Evolutionary conservation across 2,329 filamentous ascomycete species (phyloP), one percentile per base, ranked within the genome.

Genomic region (Scorias spongiosa): DNA sequence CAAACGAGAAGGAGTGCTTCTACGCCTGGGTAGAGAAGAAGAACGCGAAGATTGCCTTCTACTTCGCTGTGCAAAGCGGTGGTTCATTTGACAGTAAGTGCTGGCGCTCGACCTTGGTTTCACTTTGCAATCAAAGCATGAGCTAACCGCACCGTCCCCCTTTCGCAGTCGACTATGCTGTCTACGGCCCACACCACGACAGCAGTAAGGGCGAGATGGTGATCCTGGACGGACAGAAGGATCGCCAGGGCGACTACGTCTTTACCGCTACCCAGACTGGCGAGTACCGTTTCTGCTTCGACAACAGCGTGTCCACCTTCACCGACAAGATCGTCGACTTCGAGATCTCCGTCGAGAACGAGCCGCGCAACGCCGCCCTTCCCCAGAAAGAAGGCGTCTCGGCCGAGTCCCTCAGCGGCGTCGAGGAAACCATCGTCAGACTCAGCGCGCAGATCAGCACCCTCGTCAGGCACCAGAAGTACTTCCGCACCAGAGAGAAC

Each of bases 1-100:
- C 91, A 42, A 84, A 93, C 69, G 91, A 96, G 72, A 87, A 84
- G 66, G 86, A 91, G 48, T 98, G 91, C 71, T 98, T 98, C 76
- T 95, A 84, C 64, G 76, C 84, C 45, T 70, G 78, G 53, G 81
- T 89, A 44, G 78, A 87, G 51, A 76, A 83, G 61, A 74, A 76
- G 62, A 81, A 81, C 55, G 78, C 84, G 57, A 98, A 98, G 76
- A 73, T 98, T 54, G 88, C 91, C 41, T 98, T 98, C 62, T 98
- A 98, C 71, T 98, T 98, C 67, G 93, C 91, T 48, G 91, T 98
- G 70, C 91, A 98, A 93, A 89, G 88, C 8, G 91, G 91, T 59
- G 93, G 91, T 55, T 89, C 87, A 28, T 98, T 98, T 68, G 91
- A 98, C 70, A 56, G 57, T 60, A 49, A 42, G 55, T 46, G 4